A percentile compares a stretch with the other conserved stretches of the same genome.
Conservation (phyloP, 768 basidiomycete genomes). For the Hericium erinaceus region DNA sequence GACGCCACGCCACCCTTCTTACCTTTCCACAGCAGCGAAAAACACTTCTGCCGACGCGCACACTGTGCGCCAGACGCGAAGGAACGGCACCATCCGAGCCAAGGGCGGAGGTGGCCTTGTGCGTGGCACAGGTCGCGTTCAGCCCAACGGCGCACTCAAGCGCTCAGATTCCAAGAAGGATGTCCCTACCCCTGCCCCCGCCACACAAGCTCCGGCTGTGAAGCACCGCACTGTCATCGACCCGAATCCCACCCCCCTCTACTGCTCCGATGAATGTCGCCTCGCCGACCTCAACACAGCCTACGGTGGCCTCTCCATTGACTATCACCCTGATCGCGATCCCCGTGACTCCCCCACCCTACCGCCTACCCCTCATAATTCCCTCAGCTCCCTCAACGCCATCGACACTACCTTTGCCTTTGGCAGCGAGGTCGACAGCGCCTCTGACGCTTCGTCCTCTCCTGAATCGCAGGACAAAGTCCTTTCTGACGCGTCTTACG, state of each 20-base stretch:
- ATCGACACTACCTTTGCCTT: slow-evolving; percentile 34
- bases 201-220: slow-evolving; percentile 20
- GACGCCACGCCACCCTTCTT: slow-evolving; percentile 8
- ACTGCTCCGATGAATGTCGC: slow-evolving; percentile 75
- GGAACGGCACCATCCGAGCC: slow-evolving; percentile 28
- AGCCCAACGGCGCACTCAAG: slow-evolving; percentile 49
- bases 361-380: slow-evolving; percentile 33
- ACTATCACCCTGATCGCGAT: slow-evolving; percentile 38
- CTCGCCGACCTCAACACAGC: slow-evolving; percentile 40
- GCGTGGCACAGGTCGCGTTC: slow-evolving; percentile 56
- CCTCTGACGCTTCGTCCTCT: slow-evolving; percentile 17
- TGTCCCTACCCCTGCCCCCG: slow-evolving; percentile 14
- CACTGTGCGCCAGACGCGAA: slow-evolving; percentile 21
- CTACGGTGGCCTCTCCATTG: slow-evolving; percentile 30
- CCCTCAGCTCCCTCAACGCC: slow-evolving; percentile 20
- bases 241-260: slow-evolving; percentile 70
- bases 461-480: slow-evolving; percentile 11
- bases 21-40: slow-evolving; percentile 20
- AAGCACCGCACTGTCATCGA: slow-evolving; percentile 67
- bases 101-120: slow-evolving; percentile 42
- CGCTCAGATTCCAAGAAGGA: slow-evolving; percentile 19
- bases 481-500: slow-evolving; percentile 8
- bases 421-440: slow-evolving; percentile 18
- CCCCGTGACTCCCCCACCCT: slow-evolving; percentile 27
- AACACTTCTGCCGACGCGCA: slow-evolving; percentile 16